A percentile compares a stretch with the other conserved stretches of the same genome.
phyloP scores from a whole-genome alignment of 805 yeast species.

The Kregervanrija delftensis region DNA sequence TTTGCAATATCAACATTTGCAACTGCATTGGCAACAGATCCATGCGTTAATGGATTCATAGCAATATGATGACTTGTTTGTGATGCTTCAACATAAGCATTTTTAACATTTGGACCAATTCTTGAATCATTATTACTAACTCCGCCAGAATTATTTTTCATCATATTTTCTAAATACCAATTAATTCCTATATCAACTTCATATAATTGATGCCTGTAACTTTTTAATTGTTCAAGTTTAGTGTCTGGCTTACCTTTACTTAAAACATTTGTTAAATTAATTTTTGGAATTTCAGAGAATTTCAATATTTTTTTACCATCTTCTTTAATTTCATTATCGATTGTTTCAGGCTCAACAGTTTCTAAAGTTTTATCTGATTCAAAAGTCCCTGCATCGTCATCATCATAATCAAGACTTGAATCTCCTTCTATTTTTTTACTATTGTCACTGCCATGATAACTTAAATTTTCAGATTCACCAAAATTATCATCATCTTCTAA shows the following conservation, averaged over 20 bases:
- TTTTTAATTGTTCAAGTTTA: slow-evolving; percentile 35
- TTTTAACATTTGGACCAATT: slow-evolving; percentile 49
- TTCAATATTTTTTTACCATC: too few species aligned
- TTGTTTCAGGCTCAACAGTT: too few species aligned
- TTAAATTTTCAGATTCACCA: too few species aligned
- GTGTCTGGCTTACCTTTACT: slow-evolving; percentile 16
- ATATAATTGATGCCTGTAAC: slow-evolving; percentile 35
- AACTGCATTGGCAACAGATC: slow-evolving; percentile 8
- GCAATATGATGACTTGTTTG: not conserved
- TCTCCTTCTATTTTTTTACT: too few species aligned
- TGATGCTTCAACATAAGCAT: slow-evolving; percentile 48
- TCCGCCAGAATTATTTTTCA: slow-evolving; percentile 8
- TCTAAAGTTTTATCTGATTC: too few species aligned
- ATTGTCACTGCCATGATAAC: too few species aligned
- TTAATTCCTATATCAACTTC: slow-evolving; percentile 51
- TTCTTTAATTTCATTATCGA: too few species aligned
- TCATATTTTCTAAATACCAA: slow-evolving; percentile 37
- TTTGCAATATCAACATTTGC: slow-evolving; percentile 26
- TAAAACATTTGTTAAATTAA: too few species aligned
- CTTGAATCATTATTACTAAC: slow-evolving; percentile 11
- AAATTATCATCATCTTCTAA: too few species aligned
- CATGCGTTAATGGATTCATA: not conserved
- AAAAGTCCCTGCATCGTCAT: too few species aligned
- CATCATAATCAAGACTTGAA: too few species aligned
- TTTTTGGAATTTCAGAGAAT: too few species aligned